Base-by-base conservation (phyloP, 1,139 yeast genomes). In the Lizanozyma gosingica region DNA sequence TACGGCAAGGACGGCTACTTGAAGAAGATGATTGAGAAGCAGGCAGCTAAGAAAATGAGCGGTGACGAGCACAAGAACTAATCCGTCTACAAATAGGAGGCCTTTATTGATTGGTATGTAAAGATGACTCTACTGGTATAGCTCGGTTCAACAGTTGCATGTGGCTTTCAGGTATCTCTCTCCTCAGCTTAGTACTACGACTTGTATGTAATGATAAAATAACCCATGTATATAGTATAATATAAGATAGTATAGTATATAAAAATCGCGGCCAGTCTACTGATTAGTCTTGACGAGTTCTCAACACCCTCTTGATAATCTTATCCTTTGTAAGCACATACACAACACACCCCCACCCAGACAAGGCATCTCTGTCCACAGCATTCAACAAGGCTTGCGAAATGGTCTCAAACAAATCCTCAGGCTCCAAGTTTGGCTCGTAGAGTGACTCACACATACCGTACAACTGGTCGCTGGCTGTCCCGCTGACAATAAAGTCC, bases 401-500 rank as follows among this genome's bases (percentile, higher is more conserved):
- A 52, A 90, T 84, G 37, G 97, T 90, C 62, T 94, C 98, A 60
- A 94, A 94, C 55, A 94, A 71, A 59, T 92, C 97, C 51, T 94
- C 98, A 3, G 98, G 92, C 60, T 80, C 97, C 53, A 92, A 71
- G 56, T 83, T 68, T 35, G 97, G 97, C 62, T 92, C 97, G 63
- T 87, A 92, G 45, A 94, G 71, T n/a, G 94, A 77, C 66, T 92
- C 98, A 65, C 98, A 94, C 97, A 92, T 92, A 63, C 99, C 99
- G 57, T 83, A 92, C 45, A 94, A 71, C 65, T 94, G 98, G 57
- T 92, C 97, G 17, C 88, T 68, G 3, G 97, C 97, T 2, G 98
- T 94, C 44, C 99, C 99, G 47, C 92, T 73, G n/a, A 94, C 98
- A 36, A 87, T 87, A 60, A 94, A 94, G 63, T 92, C 98, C 53